Evolutionary conservation across 2,329 filamentous ascomycete genomes (phyloP).

Genomic region (Fusarium sp.): DNA sequence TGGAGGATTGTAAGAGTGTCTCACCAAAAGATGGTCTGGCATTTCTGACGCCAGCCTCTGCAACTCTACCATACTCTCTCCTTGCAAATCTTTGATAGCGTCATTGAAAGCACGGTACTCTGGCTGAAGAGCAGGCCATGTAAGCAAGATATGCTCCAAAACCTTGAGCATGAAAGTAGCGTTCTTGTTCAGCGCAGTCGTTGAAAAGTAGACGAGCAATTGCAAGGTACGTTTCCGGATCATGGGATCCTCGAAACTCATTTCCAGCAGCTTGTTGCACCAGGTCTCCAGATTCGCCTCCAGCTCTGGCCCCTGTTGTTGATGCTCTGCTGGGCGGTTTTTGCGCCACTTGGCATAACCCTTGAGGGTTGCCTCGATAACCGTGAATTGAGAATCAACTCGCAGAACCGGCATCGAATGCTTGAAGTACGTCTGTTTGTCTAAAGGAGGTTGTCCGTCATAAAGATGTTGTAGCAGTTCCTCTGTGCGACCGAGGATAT

Average conservation of each 20-base stretch:
- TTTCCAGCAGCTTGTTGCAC: conserved; percentile 77
- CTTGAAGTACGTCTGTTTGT: conserved; percentile 73
- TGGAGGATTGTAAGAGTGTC: conserved; percentile 33
- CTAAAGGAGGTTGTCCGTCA: conserved; percentile 74
- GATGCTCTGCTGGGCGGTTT: conserved; percentile 48
- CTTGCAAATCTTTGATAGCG: conserved; percentile 88
- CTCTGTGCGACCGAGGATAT: conserved; percentile 86
- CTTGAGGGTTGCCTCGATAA: conserved; percentile 89
- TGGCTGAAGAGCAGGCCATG: conserved; percentile 79
- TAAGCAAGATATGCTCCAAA: conserved; percentile 89
- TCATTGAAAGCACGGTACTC: conserved; percentile 83
- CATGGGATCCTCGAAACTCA: conserved; percentile 84
- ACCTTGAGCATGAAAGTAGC: conserved; percentile 88
- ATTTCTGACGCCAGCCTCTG: conserved; percentile 91
- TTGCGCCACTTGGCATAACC: conserved; percentile 85
- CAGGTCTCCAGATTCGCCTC: conserved; percentile 76
- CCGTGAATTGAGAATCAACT: conserved; percentile 89
- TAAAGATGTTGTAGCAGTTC: conserved; percentile 81
- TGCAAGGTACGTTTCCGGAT: conserved; percentile 86
- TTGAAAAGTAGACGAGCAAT: conserved; percentile 86
- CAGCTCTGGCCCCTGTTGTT: conserved; percentile 67
- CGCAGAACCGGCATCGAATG: conserved; percentile 78
- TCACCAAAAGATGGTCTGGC: conserved; percentile 86
- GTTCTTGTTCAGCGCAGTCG: conserved; percentile 81
- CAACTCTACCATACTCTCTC: conserved; percentile 86